A percentile compares a stretch with the other conserved stretches of the same genome.
These are phyloP conservation scores for Candida wancherniae DNA, from an alignment of 805 yeast genomes.

Conservation along the genomic window DNA sequence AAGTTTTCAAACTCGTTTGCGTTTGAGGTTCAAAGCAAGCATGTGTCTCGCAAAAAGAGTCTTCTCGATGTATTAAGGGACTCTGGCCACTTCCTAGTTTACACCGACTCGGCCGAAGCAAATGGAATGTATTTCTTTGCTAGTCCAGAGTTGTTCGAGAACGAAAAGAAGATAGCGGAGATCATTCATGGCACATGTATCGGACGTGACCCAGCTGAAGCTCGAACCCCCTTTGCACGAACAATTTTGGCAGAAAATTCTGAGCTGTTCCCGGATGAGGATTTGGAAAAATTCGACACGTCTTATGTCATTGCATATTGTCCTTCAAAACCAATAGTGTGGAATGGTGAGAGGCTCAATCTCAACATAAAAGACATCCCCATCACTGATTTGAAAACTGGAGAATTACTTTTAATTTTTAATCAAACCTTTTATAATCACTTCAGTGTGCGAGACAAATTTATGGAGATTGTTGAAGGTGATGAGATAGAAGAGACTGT, in stretches of 20 bases:
- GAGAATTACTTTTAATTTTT: slow-evolving; percentile 61
- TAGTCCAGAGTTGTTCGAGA: slow-evolving; percentile 48
- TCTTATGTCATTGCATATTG: slow-evolving; percentile 71
- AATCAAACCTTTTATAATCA: slow-evolving; percentile 65
- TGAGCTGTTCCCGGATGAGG: slow-evolving; percentile 8
- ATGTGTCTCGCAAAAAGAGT: slow-evolving; percentile 43
- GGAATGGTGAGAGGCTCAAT: slow-evolving; percentile 79
- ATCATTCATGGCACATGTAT: slow-evolving; percentile 37
- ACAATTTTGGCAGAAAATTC: slow-evolving; percentile 13
- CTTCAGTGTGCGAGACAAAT: slow-evolving; percentile 47
- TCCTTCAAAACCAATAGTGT: slow-evolving; percentile 78
- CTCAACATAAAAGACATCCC: slow-evolving; percentile 46
- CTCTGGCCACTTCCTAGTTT: slow-evolving; percentile 70
- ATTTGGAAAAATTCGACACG: slow-evolving; percentile 27
- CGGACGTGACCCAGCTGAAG: slow-evolving; percentile 31
- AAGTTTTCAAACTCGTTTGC: slow-evolving; percentile 71
- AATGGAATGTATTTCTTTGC: slow-evolving; percentile 81
- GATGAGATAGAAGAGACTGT: slow-evolving; percentile 35
- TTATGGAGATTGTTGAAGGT: slow-evolving; percentile 50
- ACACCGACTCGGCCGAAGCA: slow-evolving; percentile 65
- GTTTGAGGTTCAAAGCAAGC: slow-evolving; percentile 43
- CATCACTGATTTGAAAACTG: slow-evolving; percentile 56
- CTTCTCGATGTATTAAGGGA: slow-evolving; percentile 57
- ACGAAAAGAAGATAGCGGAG: slow-evolving; percentile 34
- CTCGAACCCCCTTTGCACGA: slow-evolving; percentile 24